Evolutionary conservation across 1,284 basidiomycete genomes (phyloP), one percentile per base, ranked within the genome.

Genomic region (Trichosporon sp.): DNA sequence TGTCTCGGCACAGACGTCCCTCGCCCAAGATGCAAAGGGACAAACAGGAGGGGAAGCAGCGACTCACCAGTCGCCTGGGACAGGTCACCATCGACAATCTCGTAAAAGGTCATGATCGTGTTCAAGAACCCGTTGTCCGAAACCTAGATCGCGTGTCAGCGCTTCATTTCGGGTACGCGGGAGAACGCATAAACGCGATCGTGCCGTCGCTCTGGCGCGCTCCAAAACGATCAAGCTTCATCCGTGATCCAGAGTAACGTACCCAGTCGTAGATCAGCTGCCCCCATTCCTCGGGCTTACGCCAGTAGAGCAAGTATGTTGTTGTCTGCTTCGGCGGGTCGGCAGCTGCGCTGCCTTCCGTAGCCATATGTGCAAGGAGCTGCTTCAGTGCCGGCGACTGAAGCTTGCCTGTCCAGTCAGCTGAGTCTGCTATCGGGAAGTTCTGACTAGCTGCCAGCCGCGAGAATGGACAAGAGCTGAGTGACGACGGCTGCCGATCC

Each of bases 21-120:
- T 40, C 38, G 38, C 12, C 38, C 8, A 40, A 40, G 8, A 40
- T 10, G 38, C 38, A n/a, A 14, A 46, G 43, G 43, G 2, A n/a
- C 43, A 46, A n/a, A 46, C 43, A 4, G 16, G 19, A 54, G 51
- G 51, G 21, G 51, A 19, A 54, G 2, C 19, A 54, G 21, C 35
- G 1, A 72, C 79, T 66, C 65, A 83, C 83, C 81, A 21, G 80
- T 81, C 2, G 77, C 78, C 72, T 85, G 77, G 3, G 84, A 82
- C 64, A 86, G 75, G 66, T 86, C 85, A n/a, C 86, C 86, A 67
- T 87, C 85, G 0, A 83, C 85, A 21, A 88, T 78, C 76, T 88
- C 87, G 74, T 86, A 87, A 66, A 88, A 84, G 0, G 87, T 88
- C 83, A 88, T 83, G 76, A 88, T 87, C 38, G 82, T 84, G 51